Evolutionary conservation across 192 early-diverging fungal genomes (phyloP).

Genomic region (Pilaira anomala): DNA sequence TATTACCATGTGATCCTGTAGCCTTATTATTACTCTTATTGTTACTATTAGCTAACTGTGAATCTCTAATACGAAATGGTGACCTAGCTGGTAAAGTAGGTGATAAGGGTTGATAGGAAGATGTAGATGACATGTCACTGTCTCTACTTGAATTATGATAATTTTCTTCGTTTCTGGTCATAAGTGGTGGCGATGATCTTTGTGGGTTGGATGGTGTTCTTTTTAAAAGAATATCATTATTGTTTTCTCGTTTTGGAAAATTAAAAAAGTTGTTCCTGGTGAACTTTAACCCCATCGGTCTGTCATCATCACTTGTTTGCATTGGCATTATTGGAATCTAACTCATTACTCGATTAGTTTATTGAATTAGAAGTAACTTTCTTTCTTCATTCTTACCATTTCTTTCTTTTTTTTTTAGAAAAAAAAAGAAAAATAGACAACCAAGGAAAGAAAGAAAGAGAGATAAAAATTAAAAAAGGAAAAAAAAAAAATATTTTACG

Average conservation of each 20-base stretch:
- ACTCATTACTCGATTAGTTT: background rate
- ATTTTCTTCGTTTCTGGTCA: background rate
- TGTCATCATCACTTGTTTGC: constrained; percentile 12
- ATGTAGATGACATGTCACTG: background rate
- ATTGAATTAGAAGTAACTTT: no score
- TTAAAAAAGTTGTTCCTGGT: constrained; percentile 13
- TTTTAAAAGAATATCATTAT: background rate
- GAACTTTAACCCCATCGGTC: constrained; percentile 15
- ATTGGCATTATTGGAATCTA: constrained; percentile 17
- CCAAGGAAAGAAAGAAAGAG: no score
- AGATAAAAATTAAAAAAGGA: no score
- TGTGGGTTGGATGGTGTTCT: background rate
- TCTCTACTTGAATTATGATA: background rate
- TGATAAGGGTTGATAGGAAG: background rate
- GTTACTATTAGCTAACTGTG: constrained; percentile 5
- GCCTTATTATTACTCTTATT: background rate
- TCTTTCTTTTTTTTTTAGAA: no score
- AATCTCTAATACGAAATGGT: constrained; percentile 16
- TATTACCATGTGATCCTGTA: constrained; percentile 16
- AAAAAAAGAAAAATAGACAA: no score
- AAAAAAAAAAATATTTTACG: no score
- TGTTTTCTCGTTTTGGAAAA: background rate
- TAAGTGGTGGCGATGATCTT: background rate
- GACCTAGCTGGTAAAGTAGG: constrained; percentile 11
- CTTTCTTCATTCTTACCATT: constrained; percentile 3